Percentiles rank a stretch among this genome's conserved stretches.
Evolutionary conservation across 306 rosid genomes (phyloP).

Genomic region (Notholithocarpus densiflorus): DNA sequence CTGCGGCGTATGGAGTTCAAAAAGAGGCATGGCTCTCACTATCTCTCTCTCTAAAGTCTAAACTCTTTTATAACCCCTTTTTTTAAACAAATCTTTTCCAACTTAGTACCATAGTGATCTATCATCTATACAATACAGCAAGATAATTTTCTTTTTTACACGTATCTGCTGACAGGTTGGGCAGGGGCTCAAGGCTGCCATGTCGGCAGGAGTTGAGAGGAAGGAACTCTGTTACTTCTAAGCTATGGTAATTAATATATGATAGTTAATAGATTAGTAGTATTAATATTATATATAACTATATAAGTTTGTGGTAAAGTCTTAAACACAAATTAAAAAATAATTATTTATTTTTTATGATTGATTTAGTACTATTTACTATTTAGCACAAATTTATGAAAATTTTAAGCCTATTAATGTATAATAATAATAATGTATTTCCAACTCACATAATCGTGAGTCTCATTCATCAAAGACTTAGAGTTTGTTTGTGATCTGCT

Average conservation of each 20-base stretch:
- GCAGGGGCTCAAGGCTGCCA: slow-evolving; percentile 49
- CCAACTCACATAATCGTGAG: no score
- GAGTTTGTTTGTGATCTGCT: fast-evolving
- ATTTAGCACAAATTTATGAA: no score
- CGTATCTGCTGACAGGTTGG: slow-evolving; percentile 42
- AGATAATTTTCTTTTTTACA: background rate
- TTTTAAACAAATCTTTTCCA: no score
- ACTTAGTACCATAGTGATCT: no score
- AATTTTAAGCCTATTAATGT: no score
- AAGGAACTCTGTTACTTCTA: slow-evolving; percentile 50
- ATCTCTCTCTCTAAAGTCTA: background rate
- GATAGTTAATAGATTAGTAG: background rate
- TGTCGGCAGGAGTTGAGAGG: slow-evolving; percentile 53
- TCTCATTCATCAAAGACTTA: no score
- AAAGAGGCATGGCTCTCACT: slow-evolving; percentile 35
- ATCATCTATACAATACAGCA: background rate
- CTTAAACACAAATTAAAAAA: no score
- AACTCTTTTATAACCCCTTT: background rate
- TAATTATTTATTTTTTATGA: no score
- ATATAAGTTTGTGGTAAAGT: no score
- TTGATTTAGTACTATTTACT: no score
- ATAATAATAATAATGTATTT: no score
- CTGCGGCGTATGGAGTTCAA: slow-evolving; percentile 48
- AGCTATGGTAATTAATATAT: slow-evolving; percentile 38
- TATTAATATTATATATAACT: no score